phyloP scores from a whole-genome alignment of 768 basidiomycete species.

The Xanthoconium stramineum region DNA sequence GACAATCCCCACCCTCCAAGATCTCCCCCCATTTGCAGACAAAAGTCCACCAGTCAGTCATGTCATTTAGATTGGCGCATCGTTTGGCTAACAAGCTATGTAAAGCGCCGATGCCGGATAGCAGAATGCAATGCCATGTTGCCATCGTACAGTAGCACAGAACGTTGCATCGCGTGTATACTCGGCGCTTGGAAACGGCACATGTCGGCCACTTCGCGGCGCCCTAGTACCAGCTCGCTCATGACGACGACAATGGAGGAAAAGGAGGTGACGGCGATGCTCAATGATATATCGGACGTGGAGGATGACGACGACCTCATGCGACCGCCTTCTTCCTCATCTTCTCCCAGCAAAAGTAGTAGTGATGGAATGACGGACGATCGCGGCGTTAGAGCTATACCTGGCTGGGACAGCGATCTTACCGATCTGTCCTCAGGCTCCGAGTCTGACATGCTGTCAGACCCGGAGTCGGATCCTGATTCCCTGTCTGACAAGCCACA shows the following conservation, averaged over 20 bases:
- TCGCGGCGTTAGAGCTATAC: neutral
- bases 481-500: neutral
- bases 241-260: neutral
- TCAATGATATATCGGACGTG: neutral
- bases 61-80: neutral
- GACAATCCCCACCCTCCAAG: constrained; percentile 2
- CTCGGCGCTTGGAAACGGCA: constrained; percentile 19
- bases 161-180: constrained; percentile 21
- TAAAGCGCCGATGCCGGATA: constrained; percentile 17
- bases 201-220: neutral
- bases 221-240: neutral
- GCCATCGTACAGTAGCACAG: neutral
- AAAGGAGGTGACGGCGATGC: no score
- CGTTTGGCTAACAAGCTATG: neutral
- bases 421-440: constrained; percentile 19
- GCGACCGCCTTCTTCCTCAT: neutral
- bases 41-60: constrained; percentile 5
- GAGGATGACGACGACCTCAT: neutral
- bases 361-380: neutral
- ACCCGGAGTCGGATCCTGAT: neutral
- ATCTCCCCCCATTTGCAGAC: neutral
- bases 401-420: constrained; percentile 27
- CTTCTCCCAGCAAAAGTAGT: constrained; percentile 2
- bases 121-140: constrained; percentile 15
- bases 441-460: constrained; percentile 2